Percentiles rank a stretch among this genome's conserved stretches.
Evolutionary conservation across 2,329 filamentous ascomycete species (phyloP).

Genomic region (Delphinella strobiligena): DNA sequence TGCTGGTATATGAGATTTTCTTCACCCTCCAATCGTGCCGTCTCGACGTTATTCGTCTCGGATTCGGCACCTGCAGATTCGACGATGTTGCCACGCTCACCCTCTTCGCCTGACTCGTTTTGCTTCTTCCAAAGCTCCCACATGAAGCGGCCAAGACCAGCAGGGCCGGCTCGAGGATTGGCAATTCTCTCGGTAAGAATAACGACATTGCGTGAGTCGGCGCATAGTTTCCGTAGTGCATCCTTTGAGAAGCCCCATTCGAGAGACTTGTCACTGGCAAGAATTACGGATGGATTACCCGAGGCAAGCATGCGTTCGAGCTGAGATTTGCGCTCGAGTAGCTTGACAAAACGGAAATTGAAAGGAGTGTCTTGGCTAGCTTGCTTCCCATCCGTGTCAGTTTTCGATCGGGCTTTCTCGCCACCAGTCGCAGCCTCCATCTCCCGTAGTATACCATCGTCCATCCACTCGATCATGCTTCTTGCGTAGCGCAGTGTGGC

Average conservation of each 20-base stretch:
- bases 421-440: slow-evolving; percentile 31
- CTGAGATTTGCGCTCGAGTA: slow-evolving; percentile 72
- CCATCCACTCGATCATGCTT: slow-evolving; percentile 99
- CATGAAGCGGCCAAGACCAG: slow-evolving; percentile 59
- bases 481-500: slow-evolving; percentile 83
- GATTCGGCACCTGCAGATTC: slow-evolving; percentile 2
- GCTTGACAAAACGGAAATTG: slow-evolving; percentile 73
- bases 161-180: slow-evolving; percentile 22
- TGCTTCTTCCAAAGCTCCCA: slow-evolving; percentile 46
- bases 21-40: slow-evolving; percentile 56
- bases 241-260: slow-evolving; percentile 94
- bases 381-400: slow-evolving; percentile 25
- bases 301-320: slow-evolving; percentile 55
- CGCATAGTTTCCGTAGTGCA: slow-evolving; percentile 60
- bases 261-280: slow-evolving; percentile 79
- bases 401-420: slow-evolving; percentile 19
- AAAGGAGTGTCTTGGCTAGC: slow-evolving; percentile 54
- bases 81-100: slow-evolving; percentile 2
- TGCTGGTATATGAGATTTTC: slow-evolving; percentile 81
- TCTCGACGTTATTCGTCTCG: slow-evolving; percentile 1
- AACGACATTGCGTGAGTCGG: slow-evolving; percentile 69
- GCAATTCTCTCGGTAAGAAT: slow-evolving; percentile 69
- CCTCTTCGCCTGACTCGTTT: slow-evolving; percentile 5
- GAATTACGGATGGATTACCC: slow-evolving; percentile 56
- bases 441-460: slow-evolving; percentile 84